A percentile compares a stretch with the other conserved stretches of the same genome.
Conservation (phyloP, 805 yeast genomes). For the Blastobotrys robertii region DNA sequence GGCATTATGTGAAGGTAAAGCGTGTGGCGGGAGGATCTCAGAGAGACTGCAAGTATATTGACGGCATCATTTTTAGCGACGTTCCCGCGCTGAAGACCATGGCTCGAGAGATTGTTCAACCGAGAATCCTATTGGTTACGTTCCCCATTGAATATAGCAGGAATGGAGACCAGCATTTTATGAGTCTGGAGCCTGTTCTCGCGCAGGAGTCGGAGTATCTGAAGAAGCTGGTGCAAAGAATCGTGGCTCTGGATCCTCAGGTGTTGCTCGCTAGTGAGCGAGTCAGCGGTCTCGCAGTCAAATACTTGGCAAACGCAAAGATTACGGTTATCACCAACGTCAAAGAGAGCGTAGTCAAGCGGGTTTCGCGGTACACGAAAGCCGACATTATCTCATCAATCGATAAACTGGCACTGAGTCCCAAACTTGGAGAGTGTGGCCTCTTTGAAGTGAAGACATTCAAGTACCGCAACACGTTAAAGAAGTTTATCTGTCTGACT, state of each 20-base stretch:
- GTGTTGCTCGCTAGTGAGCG: constrained; percentile 69
- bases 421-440: constrained; percentile 68
- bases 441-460: constrained; percentile 62
- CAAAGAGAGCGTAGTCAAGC: constrained; percentile 70
- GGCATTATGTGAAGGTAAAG: constrained; percentile 84
- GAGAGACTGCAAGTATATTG: constrained; percentile 48
- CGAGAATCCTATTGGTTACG: constrained; percentile 71
- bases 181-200: constrained; percentile 72
- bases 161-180: constrained; percentile 50
- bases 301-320: constrained; percentile 59
- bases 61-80: constrained; percentile 81
- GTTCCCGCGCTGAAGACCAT: constrained; percentile 69
- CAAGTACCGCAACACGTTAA: constrained; percentile 39
- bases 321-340: constrained; percentile 74
- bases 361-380: constrained; percentile 67
- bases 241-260: constrained; percentile 67
- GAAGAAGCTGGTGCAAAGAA: constrained; percentile 68
- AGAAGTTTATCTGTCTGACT: constrained; percentile 67
- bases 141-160: constrained; percentile 83
- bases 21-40: constrained; percentile 68
- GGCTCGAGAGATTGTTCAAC: constrained; percentile 54
- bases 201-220: constrained; percentile 85
- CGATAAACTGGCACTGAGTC: constrained; percentile 66
- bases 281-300: constrained; percentile 74
- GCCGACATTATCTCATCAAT: constrained; percentile 82